Base-by-base conservation (phyloP, 2,329 filamentous ascomycete species). In the Dactylonectria estremocensis region DNA sequence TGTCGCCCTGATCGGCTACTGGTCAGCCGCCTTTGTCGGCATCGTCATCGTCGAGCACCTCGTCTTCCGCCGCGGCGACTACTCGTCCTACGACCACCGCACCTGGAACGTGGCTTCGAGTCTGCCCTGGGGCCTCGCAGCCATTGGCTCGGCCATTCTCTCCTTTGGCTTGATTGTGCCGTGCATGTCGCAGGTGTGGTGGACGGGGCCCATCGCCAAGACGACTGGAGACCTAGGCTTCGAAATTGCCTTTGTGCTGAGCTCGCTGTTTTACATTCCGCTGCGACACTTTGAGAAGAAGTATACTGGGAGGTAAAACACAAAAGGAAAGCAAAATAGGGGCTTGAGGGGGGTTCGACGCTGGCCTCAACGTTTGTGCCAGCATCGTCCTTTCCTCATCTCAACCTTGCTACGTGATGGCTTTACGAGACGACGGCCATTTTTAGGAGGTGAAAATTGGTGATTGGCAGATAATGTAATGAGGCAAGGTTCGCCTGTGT, bases 141-240 rank as follows among this genome's bases (percentile, higher is more conserved):
- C 87, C 3, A 69, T 88, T 13, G 77, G 77, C 2, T 84, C 85
- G 2, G 86, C 81, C 2, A 46, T 85, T 3, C 71, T 85, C n/a
- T 84, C 81, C 56, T 83, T 86, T 64, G 85, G 78, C 1, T 75
- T 91, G 9, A 84, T 91, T 2, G 81, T 91, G 7, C 89, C 89
- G 0, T 87, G 85, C 35, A 91, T 91, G 85, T 83, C 82, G 10
- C 87, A 90, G 77, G 86, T 84, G 4, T 91, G 89, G 89, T 91
- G 85, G 74, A 86, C 83, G 9, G 89, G 89, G 0, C 89, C 89
- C 0, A 87, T 91, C 71, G 89, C 89, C 0, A 79, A 84, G 77
- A 85, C 73, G 40, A 90, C 89, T 11, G 90, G 90, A 0, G 90
- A 92, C 69, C 87, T 92, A 76, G 90, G 90, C 0, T 91, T 92